phyloP scores from a whole-genome alignment of 116 monocot genomes.

The Trichopus zeylanicus region DNA sequence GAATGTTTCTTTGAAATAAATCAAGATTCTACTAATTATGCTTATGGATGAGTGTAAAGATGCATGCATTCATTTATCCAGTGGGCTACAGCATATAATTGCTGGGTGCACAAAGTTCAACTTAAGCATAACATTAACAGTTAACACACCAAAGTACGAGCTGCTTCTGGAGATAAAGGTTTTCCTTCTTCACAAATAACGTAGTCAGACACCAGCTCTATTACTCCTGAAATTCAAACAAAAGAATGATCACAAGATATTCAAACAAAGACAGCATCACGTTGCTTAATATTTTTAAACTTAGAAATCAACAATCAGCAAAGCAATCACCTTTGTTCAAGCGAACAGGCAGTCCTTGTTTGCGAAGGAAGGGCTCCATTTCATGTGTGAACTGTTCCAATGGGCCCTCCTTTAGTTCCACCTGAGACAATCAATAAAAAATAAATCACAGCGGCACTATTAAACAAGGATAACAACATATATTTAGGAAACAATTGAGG shows the following conservation, averaged over 20 bases:
- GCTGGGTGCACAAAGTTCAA: neutral
- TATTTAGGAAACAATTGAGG: too few relatives aligned
- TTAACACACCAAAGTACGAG: conserved; percentile 62
- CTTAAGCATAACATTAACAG: neutral
- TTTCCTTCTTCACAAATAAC: conserved; percentile 88
- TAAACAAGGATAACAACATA: too few relatives aligned
- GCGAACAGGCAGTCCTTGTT: conserved; percentile 84
- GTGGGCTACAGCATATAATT: too few relatives aligned
- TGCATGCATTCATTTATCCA: too few relatives aligned
- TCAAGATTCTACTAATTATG: too few relatives aligned
- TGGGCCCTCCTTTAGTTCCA: conserved; percentile 87
- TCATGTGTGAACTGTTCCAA: conserved; percentile 91
- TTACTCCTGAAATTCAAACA: conserved; percentile 43
- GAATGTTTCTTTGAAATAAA: too few relatives aligned
- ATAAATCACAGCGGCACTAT: neutral
- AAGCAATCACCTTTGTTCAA: conserved; percentile 65
- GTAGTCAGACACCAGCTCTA: conserved; percentile 84
- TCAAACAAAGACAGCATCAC: neutral
- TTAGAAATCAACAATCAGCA: neutral
- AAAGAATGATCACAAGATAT: neutral
- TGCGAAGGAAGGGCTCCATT: conserved; percentile 92
- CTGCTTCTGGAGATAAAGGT: conserved; percentile 73
- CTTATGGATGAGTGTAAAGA: too few relatives aligned
- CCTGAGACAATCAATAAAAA: conserved; percentile 28
- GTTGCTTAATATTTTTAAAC: neutral